Percentiles rank a stretch among this genome's conserved stretches.
phyloP scores from a whole-genome alignment of 1,139 yeast species.

The Hyphopichia burtonii region DNA sequence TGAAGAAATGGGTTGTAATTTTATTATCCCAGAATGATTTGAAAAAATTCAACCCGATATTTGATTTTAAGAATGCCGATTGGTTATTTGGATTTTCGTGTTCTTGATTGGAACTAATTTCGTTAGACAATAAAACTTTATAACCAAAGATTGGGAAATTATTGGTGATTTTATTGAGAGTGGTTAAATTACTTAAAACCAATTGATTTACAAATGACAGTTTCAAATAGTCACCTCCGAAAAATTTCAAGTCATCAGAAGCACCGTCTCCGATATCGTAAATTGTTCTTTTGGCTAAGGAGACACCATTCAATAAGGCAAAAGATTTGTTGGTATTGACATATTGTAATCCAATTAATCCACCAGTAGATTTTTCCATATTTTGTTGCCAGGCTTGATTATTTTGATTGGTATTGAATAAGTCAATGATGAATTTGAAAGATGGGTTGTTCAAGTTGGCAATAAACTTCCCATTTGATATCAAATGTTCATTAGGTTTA shows the following conservation, averaged over 20 bases:
- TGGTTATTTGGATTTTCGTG: constrained; percentile 20
- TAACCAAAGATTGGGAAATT: constrained; percentile 35
- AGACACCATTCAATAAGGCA: constrained; percentile 36
- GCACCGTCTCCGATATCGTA: constrained; percentile 45
- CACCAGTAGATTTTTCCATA: constrained; percentile 34
- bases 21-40: constrained; percentile 37
- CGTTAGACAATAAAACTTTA: constrained; percentile 20
- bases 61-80: constrained; percentile 28
- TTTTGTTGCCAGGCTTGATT: constrained; percentile 42
- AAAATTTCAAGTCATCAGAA: constrained; percentile 27
- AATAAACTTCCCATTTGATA: constrained; percentile 32
- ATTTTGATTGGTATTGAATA: constrained; percentile 36
- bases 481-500: constrained; percentile 43
- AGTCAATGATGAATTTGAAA: constrained; percentile 37
- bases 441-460: constrained; percentile 42
- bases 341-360: constrained; percentile 45
- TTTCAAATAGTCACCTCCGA: constrained; percentile 31
- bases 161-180: constrained; percentile 23
- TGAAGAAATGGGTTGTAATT: constrained; percentile 36
- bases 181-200: constrained; percentile 20
- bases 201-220: constrained; percentile 31
- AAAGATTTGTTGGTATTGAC: constrained; percentile 15
- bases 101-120: constrained; percentile 35
- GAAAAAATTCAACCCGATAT: constrained; percentile 26
- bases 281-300: constrained; percentile 41